A percentile compares a stretch with the other conserved stretches of the same genome.
These are phyloP conservation scores for Akanthomyces muscarius DNA, from an alignment of 2,329 filamentous ascomycete species.

Conservation along the genomic window DNA sequence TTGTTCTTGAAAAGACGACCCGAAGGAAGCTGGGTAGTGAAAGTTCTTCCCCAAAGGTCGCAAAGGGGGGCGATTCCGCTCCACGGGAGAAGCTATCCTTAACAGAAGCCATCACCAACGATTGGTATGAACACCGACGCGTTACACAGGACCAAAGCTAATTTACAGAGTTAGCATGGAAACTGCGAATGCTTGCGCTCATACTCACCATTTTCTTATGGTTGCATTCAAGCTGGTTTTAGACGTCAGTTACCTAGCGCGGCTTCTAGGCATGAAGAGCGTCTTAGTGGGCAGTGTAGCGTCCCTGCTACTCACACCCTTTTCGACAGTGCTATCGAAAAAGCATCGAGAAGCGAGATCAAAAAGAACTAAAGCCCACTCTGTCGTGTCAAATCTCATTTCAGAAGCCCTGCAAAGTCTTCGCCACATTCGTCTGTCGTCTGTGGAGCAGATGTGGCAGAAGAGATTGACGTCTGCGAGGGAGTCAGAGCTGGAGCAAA, in stretches of 20 bases:
- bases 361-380: not conserved
- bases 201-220: not conserved
- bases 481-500: conserved; percentile 11
- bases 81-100: not conserved
- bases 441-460: conserved; percentile 16
- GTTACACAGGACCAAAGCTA: not conserved
- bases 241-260: not conserved
- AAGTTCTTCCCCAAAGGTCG: too few relatives aligned
- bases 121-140: not conserved
- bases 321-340: not conserved
- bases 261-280: conserved; percentile 1
- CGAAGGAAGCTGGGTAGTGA: not conserved
- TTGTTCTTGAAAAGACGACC: conserved; percentile 15
- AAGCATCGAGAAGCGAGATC: not conserved
- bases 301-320: not conserved
- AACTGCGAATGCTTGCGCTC: conserved; percentile 5
- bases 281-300: not conserved
- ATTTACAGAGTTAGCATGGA: not conserved
- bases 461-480: not conserved
- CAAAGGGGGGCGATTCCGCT: too few relatives aligned
- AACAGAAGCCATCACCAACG: not conserved
- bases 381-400: not conserved
- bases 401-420: conserved; percentile 15
- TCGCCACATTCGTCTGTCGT: conserved; percentile 18
- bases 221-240: not conserved